Evolutionary conservation across 768 basidiomycete genomes (phyloP), one percentile per base, ranked within the genome.

Genomic region (Phylloporus sp.): DNA sequence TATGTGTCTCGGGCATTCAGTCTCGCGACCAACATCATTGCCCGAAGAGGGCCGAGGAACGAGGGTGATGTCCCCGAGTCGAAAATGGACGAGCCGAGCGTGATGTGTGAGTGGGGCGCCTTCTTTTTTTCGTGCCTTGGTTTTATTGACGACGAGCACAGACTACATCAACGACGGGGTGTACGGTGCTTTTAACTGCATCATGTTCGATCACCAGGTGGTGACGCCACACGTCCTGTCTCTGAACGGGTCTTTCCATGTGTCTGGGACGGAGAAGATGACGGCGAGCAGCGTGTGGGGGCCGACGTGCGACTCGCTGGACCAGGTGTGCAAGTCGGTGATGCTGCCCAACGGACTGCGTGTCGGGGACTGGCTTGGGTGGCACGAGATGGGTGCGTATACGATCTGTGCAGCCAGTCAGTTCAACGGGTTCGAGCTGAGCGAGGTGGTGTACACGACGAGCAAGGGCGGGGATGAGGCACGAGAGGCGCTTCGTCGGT

Each of bases 111-210:
- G 93, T 79, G 15, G 44, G 28, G 60, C 55, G 50, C 61, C 61
- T 44, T 39, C 8, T 28, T 57, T 46, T 39, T 6, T 28, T 57
- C 45, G 28, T 26, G 15, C 17, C 15, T 35, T 28, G n/a, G 34
- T 34, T 47, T 48, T 31, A 26, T 29, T 47, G 47, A 33, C 17
- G 9, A 27, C n/a, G 28, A 14, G 45, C 3, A 27, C 66, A 96
- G 93, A 97, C 74, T 98, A 98, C 74, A 92, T 98, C 79, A 98
- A 97, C 71, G 95, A 98, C 66, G 96, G 96, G 35, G 92, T 99
- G 32, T 99, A 99, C 67, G 93, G 95, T 41, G 82, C 91, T 18
- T 93, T 94, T 75, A 93, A 94, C 74, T 93, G 90, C 71, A 93
- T 93, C 69, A 75, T 98, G 62, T 98, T 97, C 69, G 96, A 98